Evolutionary conservation across 345 rosid genomes (phyloP).

Genomic region (Atalantia buxifolia): DNA sequence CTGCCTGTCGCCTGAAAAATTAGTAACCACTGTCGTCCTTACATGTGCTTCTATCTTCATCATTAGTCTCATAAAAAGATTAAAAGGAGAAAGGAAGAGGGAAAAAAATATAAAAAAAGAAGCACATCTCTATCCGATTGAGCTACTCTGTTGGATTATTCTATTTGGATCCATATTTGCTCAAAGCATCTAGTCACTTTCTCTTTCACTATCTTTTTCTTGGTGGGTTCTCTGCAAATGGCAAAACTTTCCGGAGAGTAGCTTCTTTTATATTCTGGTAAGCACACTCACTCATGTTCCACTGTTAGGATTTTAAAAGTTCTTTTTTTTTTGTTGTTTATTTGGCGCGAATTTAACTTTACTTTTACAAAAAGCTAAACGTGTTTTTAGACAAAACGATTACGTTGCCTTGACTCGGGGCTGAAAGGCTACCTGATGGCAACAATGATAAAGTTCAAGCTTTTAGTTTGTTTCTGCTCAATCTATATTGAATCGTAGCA

Average conservation of each 20-base stretch:
- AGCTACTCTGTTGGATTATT: not conserved
- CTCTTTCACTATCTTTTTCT: not conserved
- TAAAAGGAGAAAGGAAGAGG: too few species aligned
- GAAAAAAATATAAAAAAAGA: too few species aligned
- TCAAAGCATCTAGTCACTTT: not conserved
- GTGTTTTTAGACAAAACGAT: not conserved
- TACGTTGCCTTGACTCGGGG: not conserved
- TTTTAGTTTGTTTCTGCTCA: too few species aligned
- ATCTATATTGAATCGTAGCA: too few species aligned
- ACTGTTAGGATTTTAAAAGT: not conserved
- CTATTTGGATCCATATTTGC: not conserved
- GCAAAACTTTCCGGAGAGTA: not conserved
- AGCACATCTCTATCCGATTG: not conserved
- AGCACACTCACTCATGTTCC: not conserved
- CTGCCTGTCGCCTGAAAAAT: too few species aligned
- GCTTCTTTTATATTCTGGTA: not conserved
- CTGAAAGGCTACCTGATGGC: not conserved
- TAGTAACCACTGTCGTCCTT: too few species aligned
- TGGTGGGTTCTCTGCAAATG: not conserved
- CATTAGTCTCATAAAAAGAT: too few species aligned
- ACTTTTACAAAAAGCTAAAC: not conserved
- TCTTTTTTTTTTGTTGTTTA: not conserved
- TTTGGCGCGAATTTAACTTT: constrained; percentile 5
- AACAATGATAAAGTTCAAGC: too few species aligned
- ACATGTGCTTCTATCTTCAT: too few species aligned